phyloP scores from a whole-genome alignment of 2,329 filamentous ascomycete species.

The Aspergillus oerlinghausenensis region DNA sequence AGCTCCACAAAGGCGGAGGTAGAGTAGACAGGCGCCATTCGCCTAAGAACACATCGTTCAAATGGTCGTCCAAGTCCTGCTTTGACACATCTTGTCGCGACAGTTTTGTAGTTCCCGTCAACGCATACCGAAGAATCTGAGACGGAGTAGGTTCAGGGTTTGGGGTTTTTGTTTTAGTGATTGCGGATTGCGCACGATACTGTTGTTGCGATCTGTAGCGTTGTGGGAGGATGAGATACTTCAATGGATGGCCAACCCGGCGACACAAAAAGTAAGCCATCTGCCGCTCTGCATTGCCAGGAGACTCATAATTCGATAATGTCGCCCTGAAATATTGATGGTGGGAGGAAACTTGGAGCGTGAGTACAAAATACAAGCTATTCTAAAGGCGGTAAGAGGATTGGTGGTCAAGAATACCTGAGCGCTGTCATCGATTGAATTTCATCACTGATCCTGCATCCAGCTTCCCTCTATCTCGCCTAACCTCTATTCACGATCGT shows the following conservation, averaged over 20 bases:
- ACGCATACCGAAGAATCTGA: conserved; percentile 29
- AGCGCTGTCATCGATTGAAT: not conserved
- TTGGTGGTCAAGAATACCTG: not conserved
- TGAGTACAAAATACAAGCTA: not conserved
- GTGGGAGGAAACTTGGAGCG: not conserved
- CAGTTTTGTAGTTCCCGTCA: conserved; percentile 21
- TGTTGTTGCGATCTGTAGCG: conserved; percentile 3
- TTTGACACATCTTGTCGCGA: conserved; percentile 1
- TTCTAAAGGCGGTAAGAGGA: not conserved
- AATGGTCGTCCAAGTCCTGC: conserved; percentile 8
- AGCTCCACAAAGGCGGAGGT: conserved; percentile 19
- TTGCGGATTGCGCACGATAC: conserved; percentile 2
- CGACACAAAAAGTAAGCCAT: not conserved
- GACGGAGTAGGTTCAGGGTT: conserved; percentile 19
- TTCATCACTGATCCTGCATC: not conserved
- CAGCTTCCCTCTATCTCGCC: not conserved
- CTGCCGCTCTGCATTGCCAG: not conserved
- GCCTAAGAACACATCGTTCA: conserved; percentile 18
- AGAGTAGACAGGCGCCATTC: conserved; percentile 18
- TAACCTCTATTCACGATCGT: not conserved
- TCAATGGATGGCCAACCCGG: not conserved
- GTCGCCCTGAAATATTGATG: not conserved
- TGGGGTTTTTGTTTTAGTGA: not conserved
- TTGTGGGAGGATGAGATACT: not conserved
- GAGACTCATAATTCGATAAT: not conserved